These are phyloP conservation scores for Pleurotus cornucopiae DNA, from an alignment of 768 basidiomycete species.

Conservation along the genomic window DNA sequence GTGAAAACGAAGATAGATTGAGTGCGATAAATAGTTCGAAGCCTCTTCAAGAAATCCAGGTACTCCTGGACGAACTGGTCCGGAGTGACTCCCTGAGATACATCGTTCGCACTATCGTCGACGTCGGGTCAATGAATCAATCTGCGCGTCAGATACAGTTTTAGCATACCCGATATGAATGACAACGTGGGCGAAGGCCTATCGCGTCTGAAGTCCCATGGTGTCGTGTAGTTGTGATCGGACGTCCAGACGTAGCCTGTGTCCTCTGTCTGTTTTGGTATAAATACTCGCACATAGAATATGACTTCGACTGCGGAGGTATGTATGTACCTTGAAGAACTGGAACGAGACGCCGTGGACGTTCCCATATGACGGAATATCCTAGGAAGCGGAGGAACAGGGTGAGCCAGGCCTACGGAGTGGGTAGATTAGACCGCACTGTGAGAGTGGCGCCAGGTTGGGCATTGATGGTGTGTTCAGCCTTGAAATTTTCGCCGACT, in stretches of 20 bases:
- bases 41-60: conserved; percentile 36
- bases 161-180: conserved; percentile 50
- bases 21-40: conserved; percentile 36
- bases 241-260: conserved; percentile 48
- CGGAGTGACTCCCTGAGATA: conserved; percentile 44
- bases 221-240: conserved; percentile 58
- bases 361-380: conserved; percentile 48
- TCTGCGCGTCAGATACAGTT: neutral
- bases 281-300: too few species aligned
- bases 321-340: conserved; percentile 36
- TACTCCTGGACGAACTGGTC: conserved; percentile 45
- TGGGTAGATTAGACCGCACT: conserved; percentile 19
- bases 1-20: conserved; percentile 54
- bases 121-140: too few species aligned
- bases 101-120: conserved; percentile 46
- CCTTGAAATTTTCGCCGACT: conserved; percentile 45
- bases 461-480: conserved; percentile 46
- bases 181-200: conserved; percentile 43
- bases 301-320: too few species aligned
- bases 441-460: conserved; percentile 52
- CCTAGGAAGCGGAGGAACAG: conserved; percentile 22
- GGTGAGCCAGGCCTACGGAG: too few species aligned
- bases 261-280: conserved; percentile 43
- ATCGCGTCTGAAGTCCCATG: conserved; percentile 51
- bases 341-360: conserved; percentile 48